Evolutionary conservation across 306 rosid species (phyloP).

Genomic region (Rubus parviflorus): DNA sequence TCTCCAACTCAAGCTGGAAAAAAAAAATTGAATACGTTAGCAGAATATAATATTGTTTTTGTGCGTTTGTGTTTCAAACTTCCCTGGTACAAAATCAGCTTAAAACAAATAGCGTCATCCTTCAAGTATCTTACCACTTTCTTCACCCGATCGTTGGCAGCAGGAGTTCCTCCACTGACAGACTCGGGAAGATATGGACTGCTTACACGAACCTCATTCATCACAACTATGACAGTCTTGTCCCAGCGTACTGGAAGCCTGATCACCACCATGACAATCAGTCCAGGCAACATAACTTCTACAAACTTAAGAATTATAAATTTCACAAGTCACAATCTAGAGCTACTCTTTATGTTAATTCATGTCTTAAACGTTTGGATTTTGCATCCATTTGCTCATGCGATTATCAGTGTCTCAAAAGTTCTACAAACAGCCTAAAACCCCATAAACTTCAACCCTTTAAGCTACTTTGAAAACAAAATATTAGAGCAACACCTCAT

Average conservation of each 20-base stretch:
- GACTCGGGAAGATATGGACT: conserved; percentile 89
- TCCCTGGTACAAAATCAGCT: background rate
- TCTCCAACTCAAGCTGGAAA: conserved; percentile 74
- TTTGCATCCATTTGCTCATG: background rate
- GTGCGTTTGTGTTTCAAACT: background rate
- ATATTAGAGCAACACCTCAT: too few species aligned
- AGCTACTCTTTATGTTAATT: background rate
- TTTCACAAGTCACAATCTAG: background rate
- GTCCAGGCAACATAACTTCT: conserved; percentile 10
- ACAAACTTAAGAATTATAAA: background rate
- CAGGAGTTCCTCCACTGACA: conserved; percentile 94
- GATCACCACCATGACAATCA: conserved; percentile 25
- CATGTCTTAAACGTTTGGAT: background rate
- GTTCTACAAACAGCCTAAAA: background rate
- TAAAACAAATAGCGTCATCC: conserved; percentile 10
- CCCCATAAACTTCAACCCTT: background rate
- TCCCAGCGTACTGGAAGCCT: conserved; percentile 99
- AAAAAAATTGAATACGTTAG: conserved; percentile 16
- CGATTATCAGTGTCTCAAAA: background rate
- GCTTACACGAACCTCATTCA: conserved; percentile 90
- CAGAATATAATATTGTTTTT: background rate
- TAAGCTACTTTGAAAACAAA: background rate
- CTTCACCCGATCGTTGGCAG: conserved; percentile 96
- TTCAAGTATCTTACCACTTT: conserved; percentile 72
- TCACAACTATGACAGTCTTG: conserved; percentile 89